Base-by-base conservation (phyloP, 345 rosid genomes). In the Brassica juncea region DNA sequence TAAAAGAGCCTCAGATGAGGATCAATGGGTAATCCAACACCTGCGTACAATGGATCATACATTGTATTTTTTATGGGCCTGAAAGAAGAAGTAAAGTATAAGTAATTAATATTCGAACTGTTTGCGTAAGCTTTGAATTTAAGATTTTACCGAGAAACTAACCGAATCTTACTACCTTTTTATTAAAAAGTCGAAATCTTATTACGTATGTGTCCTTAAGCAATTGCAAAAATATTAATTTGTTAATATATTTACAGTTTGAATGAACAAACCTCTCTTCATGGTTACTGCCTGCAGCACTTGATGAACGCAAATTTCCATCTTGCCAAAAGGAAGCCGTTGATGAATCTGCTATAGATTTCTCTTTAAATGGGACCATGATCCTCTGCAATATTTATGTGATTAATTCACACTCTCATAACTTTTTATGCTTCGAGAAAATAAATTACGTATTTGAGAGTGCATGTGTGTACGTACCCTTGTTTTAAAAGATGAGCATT, bases 1-100 rank as follows among this genome's bases (percentile, higher is more conserved):
- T 32, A 47, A 32, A 70, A 63, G 70, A 63, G 14, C 71, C 81
- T 77, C 66, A 63, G 27, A 64, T 70, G 71, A 63, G 81, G 81
- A 71, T 77, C 81, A 11, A 63, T 15, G 21, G 81, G 66, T 35
- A 77, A 64, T 31, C 75, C 81, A 52, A 71, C 65, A 35, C 44
- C 21, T 52, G 65, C 76, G 28, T 78, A 78, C 11, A 25, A 19
- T 54, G 71, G 71, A 78, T 78, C 76, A 9, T 78, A 78, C 21
- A 71, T 0, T 63, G 71, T 11, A 65, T 78, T 78, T 55, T 4
- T 1, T 9, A 12, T 32, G 8, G 70, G 14, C 72, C 81, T 78
- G 42, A 27, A 70, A 77, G 23, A 70, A 61, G 52, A 62, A 63
- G 39, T 70, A 63, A 47, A 14, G 21, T 61, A 28, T 61, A 5